These are phyloP conservation scores for Cicer yamashitae DNA, from an alignment of 306 rosid genomes.

Conservation along the genomic window DNA sequence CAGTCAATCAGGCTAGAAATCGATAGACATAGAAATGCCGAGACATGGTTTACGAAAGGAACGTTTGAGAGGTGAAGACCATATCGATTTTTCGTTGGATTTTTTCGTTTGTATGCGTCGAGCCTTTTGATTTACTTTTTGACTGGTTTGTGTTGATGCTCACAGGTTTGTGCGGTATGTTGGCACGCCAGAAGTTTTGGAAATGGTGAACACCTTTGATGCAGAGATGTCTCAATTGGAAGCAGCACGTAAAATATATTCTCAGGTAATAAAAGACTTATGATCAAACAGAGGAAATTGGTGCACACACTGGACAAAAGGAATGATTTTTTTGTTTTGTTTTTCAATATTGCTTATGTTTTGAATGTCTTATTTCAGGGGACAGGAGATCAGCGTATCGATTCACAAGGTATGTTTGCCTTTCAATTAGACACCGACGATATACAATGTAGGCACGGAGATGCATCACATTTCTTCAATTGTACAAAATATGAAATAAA, in stretches of 20 bases:
- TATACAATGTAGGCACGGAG: slow-evolving; percentile 27
- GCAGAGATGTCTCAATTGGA: slow-evolving; percentile 97
- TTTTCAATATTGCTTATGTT: slow-evolving; percentile 42
- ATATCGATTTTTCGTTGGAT: not conserved
- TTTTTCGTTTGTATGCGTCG: slow-evolving; percentile 22
- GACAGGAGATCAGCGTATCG: slow-evolving; percentile 67
- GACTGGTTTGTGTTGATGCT: slow-evolving; percentile 33
- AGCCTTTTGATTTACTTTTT: slow-evolving; percentile 36
- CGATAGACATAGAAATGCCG: slow-evolving; percentile 65
- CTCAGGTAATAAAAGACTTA: slow-evolving; percentile 63
- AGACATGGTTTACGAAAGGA: slow-evolving; percentile 94
- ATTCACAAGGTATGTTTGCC: slow-evolving; percentile 66
- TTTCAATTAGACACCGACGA: slow-evolving; percentile 4
- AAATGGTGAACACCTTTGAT: slow-evolving; percentile 77
- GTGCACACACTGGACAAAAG: slow-evolving; percentile 27
- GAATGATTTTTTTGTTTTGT: not conserved
- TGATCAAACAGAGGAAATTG: slow-evolving; percentile 36
- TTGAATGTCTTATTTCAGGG: slow-evolving; percentile 64
- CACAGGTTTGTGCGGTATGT: slow-evolving; percentile 92
- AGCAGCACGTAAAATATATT: slow-evolving; percentile 77
- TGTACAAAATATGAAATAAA: not conserved
- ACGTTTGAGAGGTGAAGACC: slow-evolving; percentile 83
- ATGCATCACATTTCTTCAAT: slow-evolving; percentile 1
- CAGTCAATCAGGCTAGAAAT: slow-evolving; percentile 81
- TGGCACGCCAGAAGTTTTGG: slow-evolving; percentile 88